Evolutionary conservation across 257 asterid genomes (phyloP).

Genomic region (Solanum bulbocastanum): DNA sequence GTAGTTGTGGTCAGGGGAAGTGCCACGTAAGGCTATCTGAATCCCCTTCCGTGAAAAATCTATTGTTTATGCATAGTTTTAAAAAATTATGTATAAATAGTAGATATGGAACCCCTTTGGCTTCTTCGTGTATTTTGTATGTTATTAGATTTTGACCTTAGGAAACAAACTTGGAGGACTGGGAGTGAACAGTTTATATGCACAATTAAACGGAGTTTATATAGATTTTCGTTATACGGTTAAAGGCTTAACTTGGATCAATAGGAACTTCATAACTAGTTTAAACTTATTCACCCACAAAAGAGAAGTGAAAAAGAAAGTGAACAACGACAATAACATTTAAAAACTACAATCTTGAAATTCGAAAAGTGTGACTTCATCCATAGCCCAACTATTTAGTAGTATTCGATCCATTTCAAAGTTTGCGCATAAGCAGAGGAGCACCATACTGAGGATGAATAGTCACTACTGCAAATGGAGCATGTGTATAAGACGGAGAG

Average conservation of each 20-base stretch:
- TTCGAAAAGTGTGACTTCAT: background rate
- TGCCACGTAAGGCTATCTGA: background rate
- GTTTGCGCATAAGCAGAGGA: constrained; percentile 11
- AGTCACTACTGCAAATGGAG: constrained; percentile 5
- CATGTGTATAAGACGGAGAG: constrained; percentile 23
- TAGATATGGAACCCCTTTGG: too few relatives aligned
- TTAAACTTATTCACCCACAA: background rate
- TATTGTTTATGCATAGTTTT: too few relatives aligned
- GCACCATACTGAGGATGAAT: constrained; percentile 22
- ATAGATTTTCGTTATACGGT: background rate
- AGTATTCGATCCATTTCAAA: background rate
- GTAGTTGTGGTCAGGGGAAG: background rate
- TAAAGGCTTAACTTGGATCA: background rate
- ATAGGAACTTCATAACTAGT: background rate
- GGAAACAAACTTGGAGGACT: too few relatives aligned
- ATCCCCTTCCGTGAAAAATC: too few relatives aligned
- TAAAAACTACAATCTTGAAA: background rate
- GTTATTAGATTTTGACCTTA: too few relatives aligned
- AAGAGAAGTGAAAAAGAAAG: background rate
- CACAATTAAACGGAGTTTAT: background rate
- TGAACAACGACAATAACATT: background rate
- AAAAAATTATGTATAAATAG: too few relatives aligned
- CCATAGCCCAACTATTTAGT: background rate
- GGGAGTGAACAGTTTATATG: too few relatives aligned
- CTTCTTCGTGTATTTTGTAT: too few relatives aligned